phyloP scores from a whole-genome alignment of 1,139 yeast genomes.

The Magnusiomyces fungicola region DNA sequence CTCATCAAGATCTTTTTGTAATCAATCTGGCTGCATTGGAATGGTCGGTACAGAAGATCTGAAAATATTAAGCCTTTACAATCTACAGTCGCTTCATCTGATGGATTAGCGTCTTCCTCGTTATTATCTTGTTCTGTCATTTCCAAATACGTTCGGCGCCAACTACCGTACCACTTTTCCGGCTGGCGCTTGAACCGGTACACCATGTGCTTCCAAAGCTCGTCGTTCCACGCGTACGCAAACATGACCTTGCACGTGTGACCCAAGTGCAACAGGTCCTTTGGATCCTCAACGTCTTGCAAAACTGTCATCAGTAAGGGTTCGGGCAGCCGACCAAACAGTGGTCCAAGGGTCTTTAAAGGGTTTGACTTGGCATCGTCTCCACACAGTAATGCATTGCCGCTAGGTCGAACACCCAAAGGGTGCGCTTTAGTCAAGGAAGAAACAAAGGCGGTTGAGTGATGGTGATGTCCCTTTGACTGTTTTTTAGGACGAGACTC shows the following conservation, averaged over 20 bases:
- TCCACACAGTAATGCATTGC: slow-evolving; percentile 42
- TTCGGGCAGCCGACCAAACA: slow-evolving; percentile 47
- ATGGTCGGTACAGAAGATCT: slow-evolving; percentile 69
- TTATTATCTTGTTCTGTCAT: slow-evolving; percentile 20
- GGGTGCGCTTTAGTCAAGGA: slow-evolving; percentile 43
- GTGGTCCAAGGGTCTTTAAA: slow-evolving; percentile 44
- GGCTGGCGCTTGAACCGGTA: slow-evolving; percentile 23
- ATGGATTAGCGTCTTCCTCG: slow-evolving; percentile 9
- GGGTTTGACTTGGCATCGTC: slow-evolving; percentile 22
- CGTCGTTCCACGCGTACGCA: slow-evolving; percentile 61
- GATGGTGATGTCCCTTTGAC: not conserved
- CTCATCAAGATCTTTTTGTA: slow-evolving; percentile 32
- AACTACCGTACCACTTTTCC: slow-evolving; percentile 61
- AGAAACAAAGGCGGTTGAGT: not conserved
- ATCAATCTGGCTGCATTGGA: slow-evolving; percentile 66
- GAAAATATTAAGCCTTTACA: slow-evolving; percentile 38
- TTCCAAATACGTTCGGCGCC: slow-evolving; percentile 58
- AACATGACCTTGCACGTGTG: slow-evolving; percentile 60
- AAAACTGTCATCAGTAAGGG: slow-evolving; percentile 33
- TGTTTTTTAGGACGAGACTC: not conserved
- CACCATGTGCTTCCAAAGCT: slow-evolving; percentile 61
- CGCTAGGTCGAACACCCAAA: slow-evolving; percentile 65
- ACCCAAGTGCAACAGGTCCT: slow-evolving; percentile 44
- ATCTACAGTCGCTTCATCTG: slow-evolving; percentile 37
- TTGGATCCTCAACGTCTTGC: slow-evolving; percentile 39